Evolutionary conservation across 2,329 filamentous ascomycete species (phyloP).

Genomic region (Zarea fungicola): DNA sequence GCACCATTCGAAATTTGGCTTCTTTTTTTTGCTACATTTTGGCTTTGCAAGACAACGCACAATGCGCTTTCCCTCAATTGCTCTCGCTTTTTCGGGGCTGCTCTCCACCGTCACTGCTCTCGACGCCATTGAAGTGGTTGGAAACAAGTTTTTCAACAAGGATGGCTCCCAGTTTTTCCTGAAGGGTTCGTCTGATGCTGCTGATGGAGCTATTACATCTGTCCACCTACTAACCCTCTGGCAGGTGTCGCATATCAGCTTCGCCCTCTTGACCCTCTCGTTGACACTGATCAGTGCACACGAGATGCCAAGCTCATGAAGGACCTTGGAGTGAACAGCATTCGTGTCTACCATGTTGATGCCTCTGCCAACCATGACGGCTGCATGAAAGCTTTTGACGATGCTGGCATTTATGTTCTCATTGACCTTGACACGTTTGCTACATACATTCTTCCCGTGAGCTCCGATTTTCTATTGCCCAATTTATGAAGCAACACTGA

Average conservation of each 20-base stretch:
- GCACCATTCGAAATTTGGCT: not conserved
- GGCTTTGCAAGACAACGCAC: conserved; percentile 3
- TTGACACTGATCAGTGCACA: conserved; percentile 69
- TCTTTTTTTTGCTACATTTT: not conserved
- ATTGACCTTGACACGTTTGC: conserved; percentile 75
- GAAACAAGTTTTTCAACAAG: conserved; percentile 80
- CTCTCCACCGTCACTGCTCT: conserved; percentile 34
- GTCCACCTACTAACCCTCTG: not conserved
- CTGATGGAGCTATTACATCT: not conserved
- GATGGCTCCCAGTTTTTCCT: conserved; percentile 79
- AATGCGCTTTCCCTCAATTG: conserved; percentile 35
- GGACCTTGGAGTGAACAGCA: conserved; percentile 73
- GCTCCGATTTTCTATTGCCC: not conserved
- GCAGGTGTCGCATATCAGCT: conserved; percentile 70
- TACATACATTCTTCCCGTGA: conserved; percentile 60
- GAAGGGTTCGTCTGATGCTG: conserved; percentile 53
- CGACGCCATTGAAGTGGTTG: conserved; percentile 51
- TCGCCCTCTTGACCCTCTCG: conserved; percentile 63
- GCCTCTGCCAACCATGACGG: conserved; percentile 62
- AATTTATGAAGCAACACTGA: conserved; percentile 13
- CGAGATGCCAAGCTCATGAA: conserved; percentile 75
- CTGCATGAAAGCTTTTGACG: conserved; percentile 76
- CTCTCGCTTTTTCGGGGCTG: conserved; percentile 31
- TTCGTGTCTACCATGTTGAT: conserved; percentile 87
- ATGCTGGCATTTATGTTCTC: conserved; percentile 78